Evolutionary conservation across 2,329 filamentous ascomycete genomes (phyloP), one percentile per base, ranked within the genome.

Genomic region (Sporothrix sp.): DNA sequence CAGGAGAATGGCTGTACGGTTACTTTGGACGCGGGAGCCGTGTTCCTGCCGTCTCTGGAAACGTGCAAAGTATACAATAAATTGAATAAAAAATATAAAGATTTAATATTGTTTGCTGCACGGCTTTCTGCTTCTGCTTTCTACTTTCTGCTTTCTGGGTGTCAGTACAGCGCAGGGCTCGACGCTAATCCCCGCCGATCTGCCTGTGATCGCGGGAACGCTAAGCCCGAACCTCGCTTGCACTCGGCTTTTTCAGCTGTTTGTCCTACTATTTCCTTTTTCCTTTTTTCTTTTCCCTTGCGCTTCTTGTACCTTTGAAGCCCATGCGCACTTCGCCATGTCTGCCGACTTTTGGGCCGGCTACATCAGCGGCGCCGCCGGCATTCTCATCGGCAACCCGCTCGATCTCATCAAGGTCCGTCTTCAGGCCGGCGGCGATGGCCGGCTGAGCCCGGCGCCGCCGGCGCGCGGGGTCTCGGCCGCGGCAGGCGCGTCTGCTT

Each of bases 341-440:
- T 87, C 86, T 46, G 80, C 87, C 58, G 90, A 95, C 64, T 96
- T 96, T 67, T 95, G 87, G 86, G 87, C 90, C 52, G 89, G 90
- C 61, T 96, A 95, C 66, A 69, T 93, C 54, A 91, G 85, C 62
- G 91, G 91, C 48, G 88, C 85, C 52, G 74, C 84, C 44, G 87
- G 88, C 40, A 96, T 96, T 60, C 70, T 95, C 43, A 84, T 95
- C 54, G 89, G 91, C 56, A 95, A 95, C 60, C 88, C 89, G 3
- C 73, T 96, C 7, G 66, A 68, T 50, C 60, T 69, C 5, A 65
- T 89, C 60, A 90, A 91, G 67, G 87, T 89, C 48, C 84, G 83
- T 36, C 71, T 94, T 2, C 91, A 97, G 73, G 84, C 86, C 32
- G 74, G 75, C 20, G 58, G 62, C 27, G 54, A 59, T 38, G 23